These are phyloP conservation scores for Helichrysum umbraculigerum DNA, from an alignment of 129 eudicot genomes.

Conservation along the genomic window DNA sequence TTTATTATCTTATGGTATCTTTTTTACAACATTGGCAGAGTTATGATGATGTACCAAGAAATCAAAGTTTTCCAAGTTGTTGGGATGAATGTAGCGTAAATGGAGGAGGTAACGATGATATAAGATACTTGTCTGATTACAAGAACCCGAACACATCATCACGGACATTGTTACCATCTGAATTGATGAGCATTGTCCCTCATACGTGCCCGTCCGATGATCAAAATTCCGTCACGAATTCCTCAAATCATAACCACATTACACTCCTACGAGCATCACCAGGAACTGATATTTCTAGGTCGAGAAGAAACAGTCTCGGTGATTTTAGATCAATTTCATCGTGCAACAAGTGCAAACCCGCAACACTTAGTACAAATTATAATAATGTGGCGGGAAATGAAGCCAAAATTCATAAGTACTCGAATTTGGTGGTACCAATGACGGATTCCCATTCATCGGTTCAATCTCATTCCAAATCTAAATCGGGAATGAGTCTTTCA, in stretches of 20 bases:
- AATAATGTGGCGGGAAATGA: constrained; percentile 1
- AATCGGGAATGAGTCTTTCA: constrained; percentile 63
- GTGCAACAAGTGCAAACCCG: constrained; percentile 77
- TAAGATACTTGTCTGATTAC: constrained; percentile 44
- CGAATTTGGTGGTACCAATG: constrained; percentile 63
- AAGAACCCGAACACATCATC: constrained; percentile 51
- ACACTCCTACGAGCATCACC: constrained; percentile 46
- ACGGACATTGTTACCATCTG: constrained; percentile 56
- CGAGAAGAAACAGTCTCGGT: constrained; percentile 72
- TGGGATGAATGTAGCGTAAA: constrained; percentile 62
- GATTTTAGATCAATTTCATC: constrained; percentile 68
- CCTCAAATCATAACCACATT: constrained; percentile 35
- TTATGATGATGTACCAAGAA: constrained; percentile 81
- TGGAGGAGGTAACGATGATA: constrained; percentile 45
- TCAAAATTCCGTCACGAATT: constrained; percentile 52
- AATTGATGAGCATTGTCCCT: constrained; percentile 34
- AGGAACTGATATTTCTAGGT: constrained; percentile 44
- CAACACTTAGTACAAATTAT: constrained; percentile 34
- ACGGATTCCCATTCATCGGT: constrained; percentile 61
- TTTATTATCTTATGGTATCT: background rate
- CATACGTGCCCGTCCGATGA: constrained; percentile 57
- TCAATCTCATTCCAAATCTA: constrained; percentile 46
- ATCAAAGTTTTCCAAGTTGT: constrained; percentile 50
- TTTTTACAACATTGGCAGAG: constrained; percentile 45
- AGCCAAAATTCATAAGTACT: constrained; percentile 36